Base-by-base conservation (phyloP, 2,329 filamentous ascomycete genomes). In the Ophiostoma sp. region DNA sequence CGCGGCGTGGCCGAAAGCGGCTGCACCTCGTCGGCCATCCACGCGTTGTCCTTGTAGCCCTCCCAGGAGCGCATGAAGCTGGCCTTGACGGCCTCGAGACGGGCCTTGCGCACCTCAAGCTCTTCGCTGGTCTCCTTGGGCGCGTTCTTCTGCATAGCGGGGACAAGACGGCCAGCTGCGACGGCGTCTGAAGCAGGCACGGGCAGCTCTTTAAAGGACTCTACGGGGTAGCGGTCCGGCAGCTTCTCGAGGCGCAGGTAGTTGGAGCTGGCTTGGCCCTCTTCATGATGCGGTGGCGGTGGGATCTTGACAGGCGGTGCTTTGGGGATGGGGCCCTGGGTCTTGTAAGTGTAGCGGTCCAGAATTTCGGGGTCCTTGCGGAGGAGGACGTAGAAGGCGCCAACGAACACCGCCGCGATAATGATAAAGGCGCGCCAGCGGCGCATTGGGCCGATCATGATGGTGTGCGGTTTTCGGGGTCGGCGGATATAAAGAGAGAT, bases 11-110 rank as follows among this genome's bases (percentile, higher is more conserved):
- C 88, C 19, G 85, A 85, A 11, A 92, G 77, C 3, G 90, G 90
- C 39, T 83, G 83, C 70, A 92, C 82, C 76, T 91, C 90, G 78
- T 92, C 90, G 66, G 87, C 84, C 77, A 87, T 85, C 89, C 90
- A 92, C 0, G 90, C 91, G 76, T 87, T 80, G 71, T 84, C 83
- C 78, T 86, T 89, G 80, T 93, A 92, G 17, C 86, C 87, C 9
- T 80, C 78, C 88, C 89, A 92, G 74, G 86, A 86, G 77, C 87
- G 87, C 61, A 82, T 75, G 76, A 89, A 89, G 76, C 83, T 85
- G 68, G 83, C 82, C 76, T 82, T 84, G 69, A 90, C 84, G 28
- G 85, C 84, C 17, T 79, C 81, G 66, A 81, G 80, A 66, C 85
- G 81, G 73, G 78, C 76, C 52, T 83, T 78, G 45, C 84, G 81